phyloP scores from a whole-genome alignment of 2,329 filamentous ascomycete genomes.

The Aspergillus arachidicola region DNA sequence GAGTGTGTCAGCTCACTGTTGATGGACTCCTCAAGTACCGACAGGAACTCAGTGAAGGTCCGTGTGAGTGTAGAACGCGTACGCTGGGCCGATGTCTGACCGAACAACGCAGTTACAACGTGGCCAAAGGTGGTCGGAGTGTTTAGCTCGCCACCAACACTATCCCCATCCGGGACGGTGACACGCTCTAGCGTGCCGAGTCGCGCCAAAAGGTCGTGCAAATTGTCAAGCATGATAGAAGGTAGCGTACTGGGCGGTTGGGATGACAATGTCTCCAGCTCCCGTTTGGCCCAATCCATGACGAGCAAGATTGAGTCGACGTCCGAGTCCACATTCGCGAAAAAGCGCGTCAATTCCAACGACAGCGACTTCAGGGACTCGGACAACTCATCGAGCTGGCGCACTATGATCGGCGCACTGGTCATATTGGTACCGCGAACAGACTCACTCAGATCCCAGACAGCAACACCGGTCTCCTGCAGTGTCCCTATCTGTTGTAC shows the following conservation, averaged over 20 bases:
- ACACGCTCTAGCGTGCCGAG: conserved; percentile 44
- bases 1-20: conserved; percentile 80
- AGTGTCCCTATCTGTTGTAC: conserved; percentile 83
- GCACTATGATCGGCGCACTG: conserved; percentile 81
- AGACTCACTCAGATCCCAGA: conserved; percentile 93
- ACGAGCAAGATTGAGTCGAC: conserved; percentile 90
- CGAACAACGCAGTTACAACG: conserved; percentile 73
- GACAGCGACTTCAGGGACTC: conserved; percentile 83
- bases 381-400: conserved; percentile 80
- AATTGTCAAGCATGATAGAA: conserved; percentile 74
- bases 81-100: conserved; percentile 76
- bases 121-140: conserved; percentile 69
- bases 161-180: conserved; percentile 30
- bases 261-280: conserved; percentile 70
- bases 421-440: conserved; percentile 89
- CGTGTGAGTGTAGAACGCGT: conserved; percentile 79
- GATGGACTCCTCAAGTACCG: conserved; percentile 86
- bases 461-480: conserved; percentile 87
- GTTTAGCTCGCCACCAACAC: conserved; percentile 26
- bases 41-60: conserved; percentile 85
- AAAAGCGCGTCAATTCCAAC: conserved; percentile 86
- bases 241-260: conserved; percentile 66
- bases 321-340: conserved; percentile 89
- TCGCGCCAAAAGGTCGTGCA: conserved; percentile 74
- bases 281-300: conserved; percentile 93